phyloP scores from a whole-genome alignment of 2,329 filamentous ascomycete species.

The Cytospora piceicola region DNA sequence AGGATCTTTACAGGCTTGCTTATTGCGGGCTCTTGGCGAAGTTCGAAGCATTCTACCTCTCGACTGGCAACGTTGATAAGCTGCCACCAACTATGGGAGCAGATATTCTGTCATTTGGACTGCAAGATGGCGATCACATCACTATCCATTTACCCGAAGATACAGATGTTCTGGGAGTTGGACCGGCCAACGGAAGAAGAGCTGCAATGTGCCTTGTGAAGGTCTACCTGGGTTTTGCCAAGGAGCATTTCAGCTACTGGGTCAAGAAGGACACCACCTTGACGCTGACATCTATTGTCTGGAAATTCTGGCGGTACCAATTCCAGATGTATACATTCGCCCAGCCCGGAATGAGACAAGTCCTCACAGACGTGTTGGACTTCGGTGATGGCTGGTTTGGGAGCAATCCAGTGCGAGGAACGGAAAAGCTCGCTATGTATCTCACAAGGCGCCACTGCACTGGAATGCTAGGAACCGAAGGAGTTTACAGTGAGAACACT shows the following conservation, averaged over 20 bases:
- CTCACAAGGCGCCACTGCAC: neutral
- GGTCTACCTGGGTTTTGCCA: neutral
- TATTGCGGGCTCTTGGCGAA: conserved; percentile 12
- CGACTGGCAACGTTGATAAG: neutral
- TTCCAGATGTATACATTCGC: no score
- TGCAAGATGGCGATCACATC: conserved; percentile 7
- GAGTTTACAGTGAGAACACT: neutral
- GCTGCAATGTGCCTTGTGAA: conserved; percentile 10
- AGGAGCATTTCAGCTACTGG: conserved; percentile 8
- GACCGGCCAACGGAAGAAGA: neutral
- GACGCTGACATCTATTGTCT: neutral
- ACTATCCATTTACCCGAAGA: conserved; percentile 13
- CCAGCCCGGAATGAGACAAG: neutral
- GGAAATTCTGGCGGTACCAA: conserved; percentile 14
- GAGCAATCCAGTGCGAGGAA: fast-evolving
- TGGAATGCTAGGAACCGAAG: conserved; percentile 7
- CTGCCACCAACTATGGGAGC: neutral
- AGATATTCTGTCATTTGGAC: neutral
- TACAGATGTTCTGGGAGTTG: neutral
- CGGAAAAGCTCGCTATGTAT: neutral
- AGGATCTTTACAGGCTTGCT: conserved; percentile 10
- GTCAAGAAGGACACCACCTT: neutral
- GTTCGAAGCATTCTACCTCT: conserved; percentile 10
- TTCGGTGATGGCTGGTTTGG: neutral
- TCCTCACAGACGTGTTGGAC: neutral